Base-by-base conservation (phyloP, 2,329 filamentous ascomycete species). In the Didymella keratinophila region DNA sequence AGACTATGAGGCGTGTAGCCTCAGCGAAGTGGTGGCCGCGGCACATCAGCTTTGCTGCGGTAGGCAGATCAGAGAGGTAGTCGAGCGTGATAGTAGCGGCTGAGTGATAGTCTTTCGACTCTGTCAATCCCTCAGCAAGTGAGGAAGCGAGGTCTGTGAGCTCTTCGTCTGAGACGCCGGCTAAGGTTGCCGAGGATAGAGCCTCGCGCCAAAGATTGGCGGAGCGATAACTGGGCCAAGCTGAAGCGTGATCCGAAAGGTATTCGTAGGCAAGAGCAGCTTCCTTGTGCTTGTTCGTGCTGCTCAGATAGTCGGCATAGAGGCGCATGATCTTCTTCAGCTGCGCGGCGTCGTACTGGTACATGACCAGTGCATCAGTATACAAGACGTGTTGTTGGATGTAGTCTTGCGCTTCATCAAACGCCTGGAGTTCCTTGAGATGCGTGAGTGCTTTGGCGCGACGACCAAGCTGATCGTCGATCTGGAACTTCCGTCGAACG, bases 141-240 rank as follows among this genome's bases (percentile, higher is more conserved):
- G 85, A 84, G 0, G 80, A 81, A n/a, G 92, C 92, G 18, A 97
- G 85, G 34, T 87, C 84, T 3, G 76, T 71, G 32, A 96, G 81
- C 14, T 90, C 85, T 0, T 83, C 80, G 0, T 82, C 69, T 0
- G 87, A 82, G 4, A 93, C 76, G 6, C 53, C 59, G 0, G 88
- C 84, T 56, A 91, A 85, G 54, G 87, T 86, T 5, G 93, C 93
- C 45, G 87, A 87, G 67, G 90, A 92, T 47, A 99, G 86, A 23
- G 92, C 92, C 76, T 99, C 94, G 51, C 91, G 92, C 95, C 95
- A 99, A 78, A 91, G 85, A 37, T 92, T 91, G 1, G 92, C 92
- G 1, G 90, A 86, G 60, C 91, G 88, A 78, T 97, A 99, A 73
- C 91, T 91, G 69, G 88, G 86, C 60, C 90, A 93, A 10, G 95